These are phyloP conservation scores for Avena atlantica DNA, from an alignment of 176 grass and related monocot genomes.

Conservation along the genomic window DNA sequence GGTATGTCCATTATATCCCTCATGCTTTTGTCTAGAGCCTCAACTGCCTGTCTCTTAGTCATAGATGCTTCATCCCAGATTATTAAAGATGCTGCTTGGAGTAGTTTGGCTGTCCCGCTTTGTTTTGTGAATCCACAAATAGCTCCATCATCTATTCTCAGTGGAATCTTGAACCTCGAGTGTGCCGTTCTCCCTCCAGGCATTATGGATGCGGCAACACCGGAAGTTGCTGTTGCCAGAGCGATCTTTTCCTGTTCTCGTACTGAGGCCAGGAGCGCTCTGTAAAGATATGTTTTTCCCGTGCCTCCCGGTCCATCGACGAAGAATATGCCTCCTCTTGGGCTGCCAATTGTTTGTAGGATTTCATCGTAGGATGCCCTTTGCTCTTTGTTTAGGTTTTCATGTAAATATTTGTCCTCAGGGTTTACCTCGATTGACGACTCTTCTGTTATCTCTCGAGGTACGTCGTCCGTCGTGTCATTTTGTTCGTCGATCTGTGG, in stretches of 20 bases:
- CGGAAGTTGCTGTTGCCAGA: neutral
- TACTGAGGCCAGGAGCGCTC: too few species aligned
- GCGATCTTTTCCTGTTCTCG: neutral
- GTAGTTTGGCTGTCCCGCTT: too few species aligned
- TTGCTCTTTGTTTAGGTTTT: neutral
- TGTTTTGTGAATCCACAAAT: neutral
- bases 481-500: neutral
- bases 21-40: too few species aligned
- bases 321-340: too few species aligned
- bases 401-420: neutral
- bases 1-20: too few species aligned
- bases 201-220: neutral
- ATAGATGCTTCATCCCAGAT: neutral
- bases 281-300: too few species aligned
- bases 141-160: neutral
- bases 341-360: too few species aligned
- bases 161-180: neutral
- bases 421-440: neutral
- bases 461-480: neutral
- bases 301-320: too few species aligned
- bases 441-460: neutral
- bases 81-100: too few species aligned
- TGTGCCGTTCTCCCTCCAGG: too few species aligned
- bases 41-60: neutral
- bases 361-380: too few species aligned